Evolutionary conservation across 306 rosid genomes (phyloP).

Genomic region (Erythrophleum fordii): DNA sequence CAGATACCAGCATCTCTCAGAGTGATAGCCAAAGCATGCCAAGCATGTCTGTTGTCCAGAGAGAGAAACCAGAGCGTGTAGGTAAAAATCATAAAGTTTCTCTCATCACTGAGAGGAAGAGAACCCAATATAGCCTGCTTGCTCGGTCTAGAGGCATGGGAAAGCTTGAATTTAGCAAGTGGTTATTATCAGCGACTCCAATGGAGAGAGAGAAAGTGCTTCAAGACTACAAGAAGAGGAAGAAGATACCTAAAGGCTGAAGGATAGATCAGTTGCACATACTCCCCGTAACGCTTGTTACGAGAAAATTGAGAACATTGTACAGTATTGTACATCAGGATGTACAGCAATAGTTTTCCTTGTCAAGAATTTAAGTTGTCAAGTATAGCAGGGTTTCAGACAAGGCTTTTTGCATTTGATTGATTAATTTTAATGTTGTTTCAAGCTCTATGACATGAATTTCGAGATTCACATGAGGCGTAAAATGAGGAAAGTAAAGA

Average conservation of each 20-base stretch:
- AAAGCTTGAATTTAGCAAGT: slow-evolving; percentile 79
- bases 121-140: slow-evolving; percentile 62
- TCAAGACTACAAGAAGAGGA: slow-evolving; percentile 66
- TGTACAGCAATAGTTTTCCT: slow-evolving; percentile 27
- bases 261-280: slow-evolving; percentile 2
- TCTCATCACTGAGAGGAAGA: slow-evolving; percentile 56
- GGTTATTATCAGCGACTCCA: slow-evolving; percentile 79
- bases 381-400: neutral
- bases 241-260: slow-evolving; percentile 50
- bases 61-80: slow-evolving; percentile 41
- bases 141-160: slow-evolving; percentile 68
- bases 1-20: slow-evolving; percentile 30
- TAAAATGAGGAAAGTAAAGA: no score
- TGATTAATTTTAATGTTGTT: slow-evolving; percentile 12
- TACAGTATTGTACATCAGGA: slow-evolving; percentile 18
- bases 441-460: neutral
- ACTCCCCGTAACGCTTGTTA: neutral
- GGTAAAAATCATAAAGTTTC: slow-evolving; percentile 41
- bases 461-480: neutral
- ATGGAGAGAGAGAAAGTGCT: slow-evolving; percentile 68
- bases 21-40: slow-evolving; percentile 40
- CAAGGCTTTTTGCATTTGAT: neutral
- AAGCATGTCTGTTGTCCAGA: slow-evolving; percentile 33
- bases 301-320: slow-evolving; percentile 10
- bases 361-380: neutral